These are phyloP conservation scores for Teunomyces gatunensis DNA, from an alignment of 805 yeast species.

Conservation along the genomic window DNA sequence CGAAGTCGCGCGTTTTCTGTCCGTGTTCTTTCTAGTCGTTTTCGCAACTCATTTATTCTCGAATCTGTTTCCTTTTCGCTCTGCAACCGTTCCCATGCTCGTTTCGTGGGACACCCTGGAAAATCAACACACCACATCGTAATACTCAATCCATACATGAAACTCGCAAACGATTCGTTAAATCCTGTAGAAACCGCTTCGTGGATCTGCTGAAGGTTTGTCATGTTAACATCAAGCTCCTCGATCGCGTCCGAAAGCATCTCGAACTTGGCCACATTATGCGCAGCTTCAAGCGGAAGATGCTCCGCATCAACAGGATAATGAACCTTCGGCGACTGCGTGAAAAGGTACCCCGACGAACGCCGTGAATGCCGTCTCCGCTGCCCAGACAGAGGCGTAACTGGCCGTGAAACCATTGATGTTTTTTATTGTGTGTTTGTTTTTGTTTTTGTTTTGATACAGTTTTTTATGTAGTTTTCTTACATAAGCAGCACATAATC, in stretches of 20 bases:
- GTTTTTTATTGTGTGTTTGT: neutral
- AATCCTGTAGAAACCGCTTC: constrained; percentile 56
- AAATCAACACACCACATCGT: constrained; percentile 90
- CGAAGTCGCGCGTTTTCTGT: constrained; percentile 22
- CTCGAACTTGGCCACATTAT: constrained; percentile 39
- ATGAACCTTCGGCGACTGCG: constrained; percentile 45
- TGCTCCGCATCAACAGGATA: constrained; percentile 40
- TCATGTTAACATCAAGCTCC: constrained; percentile 58
- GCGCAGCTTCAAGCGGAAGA: constrained; percentile 42
- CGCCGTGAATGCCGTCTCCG: constrained; percentile 19
- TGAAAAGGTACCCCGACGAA: constrained; percentile 8
- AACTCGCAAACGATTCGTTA: constrained; percentile 76
- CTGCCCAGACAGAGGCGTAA: constrained; percentile 18
- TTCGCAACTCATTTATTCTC: constrained; percentile 20
- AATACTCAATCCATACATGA: constrained; percentile 75
- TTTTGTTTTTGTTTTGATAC: neutral
- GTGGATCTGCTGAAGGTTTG: constrained; percentile 57
- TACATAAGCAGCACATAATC: constrained; percentile 36
- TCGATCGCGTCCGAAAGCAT: constrained; percentile 48
- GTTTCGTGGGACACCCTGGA: constrained; percentile 38
- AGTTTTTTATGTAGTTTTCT: neutral
- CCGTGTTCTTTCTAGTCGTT: constrained; percentile 17
- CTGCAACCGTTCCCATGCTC: constrained; percentile 30
- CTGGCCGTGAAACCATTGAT: constrained; percentile 18
- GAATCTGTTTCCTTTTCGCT: constrained; percentile 18